These are phyloP conservation scores for Castanea crenata DNA, from an alignment of 306 rosid species.

Conservation along the genomic window DNA sequence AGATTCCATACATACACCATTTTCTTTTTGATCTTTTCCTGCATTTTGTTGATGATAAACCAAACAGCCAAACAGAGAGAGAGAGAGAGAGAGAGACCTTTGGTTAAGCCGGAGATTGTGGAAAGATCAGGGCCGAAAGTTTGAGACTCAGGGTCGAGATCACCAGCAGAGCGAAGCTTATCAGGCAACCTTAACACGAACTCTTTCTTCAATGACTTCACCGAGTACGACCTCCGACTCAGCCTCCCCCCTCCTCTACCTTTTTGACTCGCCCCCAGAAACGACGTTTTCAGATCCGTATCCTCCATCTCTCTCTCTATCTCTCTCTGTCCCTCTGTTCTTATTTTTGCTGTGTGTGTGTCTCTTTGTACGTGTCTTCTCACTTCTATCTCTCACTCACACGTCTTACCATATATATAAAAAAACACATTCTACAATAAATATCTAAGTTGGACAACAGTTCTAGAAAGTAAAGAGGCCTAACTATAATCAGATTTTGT, in stretches of 20 bases:
- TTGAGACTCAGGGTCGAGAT: conserved; percentile 26
- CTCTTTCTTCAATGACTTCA: conserved; percentile 36
- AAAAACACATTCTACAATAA: too few species aligned
- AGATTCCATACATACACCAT: too few species aligned
- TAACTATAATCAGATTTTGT: too few species aligned
- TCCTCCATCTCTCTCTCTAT: conserved; percentile 22
- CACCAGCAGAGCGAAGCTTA: conserved; percentile 22
- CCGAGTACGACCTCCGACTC: conserved; percentile 36
- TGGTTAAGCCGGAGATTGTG: conserved; percentile 19
- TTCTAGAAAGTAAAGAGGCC: too few species aligned
- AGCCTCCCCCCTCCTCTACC: conserved; percentile 25
- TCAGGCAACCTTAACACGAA: conserved; percentile 38
- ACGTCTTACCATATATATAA: too few species aligned
- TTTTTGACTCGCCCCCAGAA: conserved; percentile 14
- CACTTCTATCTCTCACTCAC: too few species aligned
- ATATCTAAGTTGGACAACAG: too few species aligned
- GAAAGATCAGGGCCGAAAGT: conserved; percentile 28
- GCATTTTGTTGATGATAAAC: neutral
- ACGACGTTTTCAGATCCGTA: conserved; percentile 20
- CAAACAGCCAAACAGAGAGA: neutral
- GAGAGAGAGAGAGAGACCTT: conserved; percentile 26
- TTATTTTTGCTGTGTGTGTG: too few species aligned
- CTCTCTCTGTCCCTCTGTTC: neutral
- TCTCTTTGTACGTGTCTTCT: too few species aligned
- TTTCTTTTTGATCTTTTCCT: neutral